These are phyloP conservation scores for Arthrobotrys sphaeroides DNA, from an alignment of 2,329 filamentous ascomycete species.

Conservation along the genomic window DNA sequence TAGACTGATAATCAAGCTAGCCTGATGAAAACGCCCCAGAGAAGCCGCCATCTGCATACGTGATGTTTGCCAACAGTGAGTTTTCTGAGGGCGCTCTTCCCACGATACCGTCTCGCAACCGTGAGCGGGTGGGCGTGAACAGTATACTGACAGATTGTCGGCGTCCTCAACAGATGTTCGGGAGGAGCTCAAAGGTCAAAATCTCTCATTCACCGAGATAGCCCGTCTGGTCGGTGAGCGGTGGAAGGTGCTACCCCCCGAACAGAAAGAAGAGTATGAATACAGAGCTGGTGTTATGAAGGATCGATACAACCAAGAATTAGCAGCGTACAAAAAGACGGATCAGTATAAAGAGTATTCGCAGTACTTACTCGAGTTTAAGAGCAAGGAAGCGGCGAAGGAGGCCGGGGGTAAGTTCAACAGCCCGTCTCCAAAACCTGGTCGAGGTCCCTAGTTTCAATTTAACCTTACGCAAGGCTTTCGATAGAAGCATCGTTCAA, in stretches of 20 bases:
- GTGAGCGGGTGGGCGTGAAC: not conserved
- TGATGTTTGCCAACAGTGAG: slow-evolving; percentile 85
- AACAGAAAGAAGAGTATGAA: slow-evolving; percentile 77
- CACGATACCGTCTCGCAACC: not conserved
- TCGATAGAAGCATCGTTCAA: slow-evolving; percentile 43
- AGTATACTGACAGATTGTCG: slow-evolving; percentile 10
- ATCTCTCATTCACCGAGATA: slow-evolving; percentile 82
- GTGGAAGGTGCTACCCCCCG: slow-evolving; percentile 76
- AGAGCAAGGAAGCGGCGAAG: slow-evolving; percentile 70
- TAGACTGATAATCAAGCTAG: slow-evolving; percentile 61
- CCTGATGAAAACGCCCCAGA: slow-evolving; percentile 82
- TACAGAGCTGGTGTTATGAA: slow-evolving; percentile 76
- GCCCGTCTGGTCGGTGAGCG: slow-evolving; percentile 83
- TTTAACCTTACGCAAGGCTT: slow-evolving; percentile 54
- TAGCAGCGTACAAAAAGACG: slow-evolving; percentile 81
- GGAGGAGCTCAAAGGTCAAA: slow-evolving; percentile 78
- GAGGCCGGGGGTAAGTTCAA: slow-evolving; percentile 60
- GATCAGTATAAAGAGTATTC: slow-evolving; percentile 73
- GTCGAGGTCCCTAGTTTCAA: slow-evolving; percentile 19
- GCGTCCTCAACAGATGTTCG: slow-evolving; percentile 64
- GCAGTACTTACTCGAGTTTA: slow-evolving; percentile 80
- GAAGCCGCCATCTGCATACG: slow-evolving; percentile 81
- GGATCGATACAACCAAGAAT: slow-evolving; percentile 77
- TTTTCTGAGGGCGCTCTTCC: slow-evolving; percentile 52
- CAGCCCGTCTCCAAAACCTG: not conserved